Percentiles rank a stretch among this genome's conserved stretches.
Evolutionary conservation across 192 early-diverging fungal genomes (phyloP).

Genomic region (Backusella circina): DNA sequence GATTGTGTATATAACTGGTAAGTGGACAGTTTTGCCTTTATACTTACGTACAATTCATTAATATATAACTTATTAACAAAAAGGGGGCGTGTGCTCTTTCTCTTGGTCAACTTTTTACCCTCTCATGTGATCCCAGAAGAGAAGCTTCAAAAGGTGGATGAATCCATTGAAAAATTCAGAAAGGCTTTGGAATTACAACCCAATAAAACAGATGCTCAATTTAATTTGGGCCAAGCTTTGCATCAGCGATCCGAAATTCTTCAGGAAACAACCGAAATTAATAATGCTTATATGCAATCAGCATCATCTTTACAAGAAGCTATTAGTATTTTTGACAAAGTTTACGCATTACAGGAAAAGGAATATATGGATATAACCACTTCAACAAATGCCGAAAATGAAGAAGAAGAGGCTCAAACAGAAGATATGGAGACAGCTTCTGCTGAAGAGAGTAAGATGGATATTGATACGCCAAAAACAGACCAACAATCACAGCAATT

Average conservation of each 20-base stretch:
- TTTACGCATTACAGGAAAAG: constrained; percentile 45
- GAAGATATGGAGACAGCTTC: neutral
- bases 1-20: constrained; percentile 71
- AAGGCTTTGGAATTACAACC: constrained; percentile 40
- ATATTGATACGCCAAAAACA: neutral
- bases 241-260: constrained; percentile 52
- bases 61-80: neutral
- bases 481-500: constrained; percentile 26
- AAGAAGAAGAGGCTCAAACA: neutral
- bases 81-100: constrained; percentile 54
- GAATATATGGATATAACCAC: constrained; percentile 26
- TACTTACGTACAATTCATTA: neutral
- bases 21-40: neutral
- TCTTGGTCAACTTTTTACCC: constrained; percentile 52
- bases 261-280: constrained; percentile 45
- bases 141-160: constrained; percentile 44
- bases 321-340: constrained; percentile 43
- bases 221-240: constrained; percentile 68
- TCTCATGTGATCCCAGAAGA: constrained; percentile 37
- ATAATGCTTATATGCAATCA: constrained; percentile 38
- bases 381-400: neutral
- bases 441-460: neutral
- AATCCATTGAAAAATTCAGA: constrained; percentile 51
- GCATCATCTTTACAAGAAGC: constrained; percentile 49
- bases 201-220: constrained; percentile 59